phyloP scores from a whole-genome alignment of 495 filamentous ascomycete genomes.

The Echria macrotheca region DNA sequence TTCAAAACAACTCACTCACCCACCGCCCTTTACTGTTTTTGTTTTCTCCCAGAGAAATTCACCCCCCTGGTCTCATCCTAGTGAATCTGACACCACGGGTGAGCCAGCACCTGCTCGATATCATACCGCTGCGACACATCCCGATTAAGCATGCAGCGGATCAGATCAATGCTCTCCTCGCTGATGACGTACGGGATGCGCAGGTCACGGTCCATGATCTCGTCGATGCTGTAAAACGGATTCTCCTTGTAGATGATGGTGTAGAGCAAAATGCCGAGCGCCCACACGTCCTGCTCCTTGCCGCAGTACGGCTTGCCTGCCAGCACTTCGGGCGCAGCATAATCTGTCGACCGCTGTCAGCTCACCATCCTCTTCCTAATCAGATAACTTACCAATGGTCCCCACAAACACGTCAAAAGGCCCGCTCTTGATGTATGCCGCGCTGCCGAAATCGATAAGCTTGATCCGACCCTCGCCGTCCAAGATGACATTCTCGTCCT shows the following conservation, averaged over 20 bases:
- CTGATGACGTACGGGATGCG: conserved; percentile 88
- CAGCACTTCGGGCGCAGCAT: conserved; percentile 95
- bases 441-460: conserved; percentile 95
- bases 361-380: too few species aligned
- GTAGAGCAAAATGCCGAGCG: conserved; percentile 94
- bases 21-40: too few species aligned
- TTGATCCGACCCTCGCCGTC: conserved; percentile 96
- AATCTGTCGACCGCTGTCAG: conserved; percentile 55
- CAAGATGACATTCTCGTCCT: conserved; percentile 95
- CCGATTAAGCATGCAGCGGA: conserved; percentile 84
- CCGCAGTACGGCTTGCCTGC: conserved; percentile 88
- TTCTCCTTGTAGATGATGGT: conserved; percentile 99
- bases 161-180: conserved; percentile 83
- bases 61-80: too few species aligned
- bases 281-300: conserved; percentile 98
- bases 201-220: conserved; percentile 96
- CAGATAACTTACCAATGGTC: conserved; percentile 76
- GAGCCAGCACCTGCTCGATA: conserved; percentile 78
- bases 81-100: conserved; percentile 66
- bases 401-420: conserved; percentile 99
- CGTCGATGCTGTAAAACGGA: conserved; percentile 97
- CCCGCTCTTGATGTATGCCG: conserved; percentile 95
- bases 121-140: conserved; percentile 75
- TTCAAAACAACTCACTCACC: too few species aligned
- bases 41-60: too few species aligned